Percentiles rank a stretch among this genome's conserved stretches.
Evolutionary conservation across 164 flowering plant species (phyloP).

Genomic region (Vitis labrusca): DNA sequence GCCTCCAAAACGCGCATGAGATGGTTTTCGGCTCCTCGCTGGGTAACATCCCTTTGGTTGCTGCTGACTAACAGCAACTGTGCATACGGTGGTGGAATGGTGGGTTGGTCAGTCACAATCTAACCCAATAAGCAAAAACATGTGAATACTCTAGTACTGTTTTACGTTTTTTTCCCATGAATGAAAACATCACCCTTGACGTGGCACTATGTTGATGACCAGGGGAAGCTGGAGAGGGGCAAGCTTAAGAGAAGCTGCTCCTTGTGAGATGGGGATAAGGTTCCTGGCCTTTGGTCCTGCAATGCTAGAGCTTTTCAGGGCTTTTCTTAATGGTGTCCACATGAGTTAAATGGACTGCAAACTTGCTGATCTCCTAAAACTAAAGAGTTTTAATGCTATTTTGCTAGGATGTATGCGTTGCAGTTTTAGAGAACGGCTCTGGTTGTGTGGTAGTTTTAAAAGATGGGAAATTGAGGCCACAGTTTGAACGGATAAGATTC

Average conservation of each 20-base stretch:
- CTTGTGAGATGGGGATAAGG: neutral
- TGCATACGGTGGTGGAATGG: too few relatives aligned
- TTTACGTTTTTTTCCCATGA: neutral
- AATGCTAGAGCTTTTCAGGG: neutral
- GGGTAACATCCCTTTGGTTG: neutral
- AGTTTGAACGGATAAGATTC: slow-evolving; percentile 17
- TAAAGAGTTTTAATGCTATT: too few relatives aligned
- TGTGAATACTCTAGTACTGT: too few relatives aligned
- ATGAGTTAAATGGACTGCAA: neutral
- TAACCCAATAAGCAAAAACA: too few relatives aligned
- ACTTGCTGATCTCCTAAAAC: too few relatives aligned
- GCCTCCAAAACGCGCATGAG: neutral
- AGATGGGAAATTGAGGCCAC: slow-evolving; percentile 11
- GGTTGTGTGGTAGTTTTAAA: slow-evolving; percentile 11
- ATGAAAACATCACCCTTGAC: neutral
- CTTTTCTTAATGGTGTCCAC: neutral
- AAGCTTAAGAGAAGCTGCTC: neutral
- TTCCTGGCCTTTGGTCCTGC: slow-evolving; percentile 1
- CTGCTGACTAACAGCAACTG: too few relatives aligned
- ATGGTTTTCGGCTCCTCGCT: neutral
- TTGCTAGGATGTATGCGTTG: neutral
- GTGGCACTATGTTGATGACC: slow-evolving; percentile 4
- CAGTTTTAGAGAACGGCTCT: slow-evolving; percentile 4
- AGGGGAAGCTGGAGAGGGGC: neutral
- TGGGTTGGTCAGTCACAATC: too few relatives aligned